Conservation (phyloP, 345 rosid species). For the Microcos paniculata region DNA sequence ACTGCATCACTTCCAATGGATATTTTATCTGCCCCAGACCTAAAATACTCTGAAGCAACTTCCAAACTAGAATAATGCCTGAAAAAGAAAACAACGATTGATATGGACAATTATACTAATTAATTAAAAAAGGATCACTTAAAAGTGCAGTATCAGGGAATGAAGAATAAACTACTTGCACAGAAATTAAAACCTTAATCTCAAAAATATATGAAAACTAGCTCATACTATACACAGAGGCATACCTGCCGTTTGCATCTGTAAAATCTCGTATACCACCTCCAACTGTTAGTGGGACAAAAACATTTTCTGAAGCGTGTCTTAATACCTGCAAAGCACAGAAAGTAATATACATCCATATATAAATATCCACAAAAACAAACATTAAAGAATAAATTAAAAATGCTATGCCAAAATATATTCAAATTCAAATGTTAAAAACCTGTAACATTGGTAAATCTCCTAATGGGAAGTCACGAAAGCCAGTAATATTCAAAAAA, state of each 20-base stretch:
- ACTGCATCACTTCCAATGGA: conserved; percentile 98
- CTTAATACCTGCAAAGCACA: conserved; percentile 71
- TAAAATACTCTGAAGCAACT: conserved; percentile 95
- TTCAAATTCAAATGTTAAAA: conserved; percentile 16
- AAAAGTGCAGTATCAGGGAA: conserved; percentile 3
- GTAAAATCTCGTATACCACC: conserved; percentile 98
- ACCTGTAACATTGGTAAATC: conserved; percentile 99
- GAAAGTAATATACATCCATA: conserved; percentile 6
- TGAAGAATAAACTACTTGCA: not conserved
- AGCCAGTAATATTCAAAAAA: conserved; percentile 89
- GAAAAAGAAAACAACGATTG: conserved; percentile 10
- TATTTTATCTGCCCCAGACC: conserved; percentile 96
- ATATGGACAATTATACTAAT: not conserved
- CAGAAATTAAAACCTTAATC: not conserved
- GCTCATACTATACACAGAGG: not conserved
- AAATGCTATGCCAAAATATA: not conserved
- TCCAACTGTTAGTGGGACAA: conserved; percentile 97
- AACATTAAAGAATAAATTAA: conserved; percentile 1
- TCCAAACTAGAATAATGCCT: conserved; percentile 97
- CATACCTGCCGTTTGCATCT: conserved; percentile 92
- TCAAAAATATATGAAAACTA: not conserved
- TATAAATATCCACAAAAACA: not conserved
- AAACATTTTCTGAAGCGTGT: conserved; percentile 85
- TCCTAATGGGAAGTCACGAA: conserved; percentile 92
- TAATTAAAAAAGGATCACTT: not conserved